These are phyloP conservation scores for Barbatosphaeria neglecta DNA, from an alignment of 495 filamentous ascomycete genomes.

Conservation along the genomic window DNA sequence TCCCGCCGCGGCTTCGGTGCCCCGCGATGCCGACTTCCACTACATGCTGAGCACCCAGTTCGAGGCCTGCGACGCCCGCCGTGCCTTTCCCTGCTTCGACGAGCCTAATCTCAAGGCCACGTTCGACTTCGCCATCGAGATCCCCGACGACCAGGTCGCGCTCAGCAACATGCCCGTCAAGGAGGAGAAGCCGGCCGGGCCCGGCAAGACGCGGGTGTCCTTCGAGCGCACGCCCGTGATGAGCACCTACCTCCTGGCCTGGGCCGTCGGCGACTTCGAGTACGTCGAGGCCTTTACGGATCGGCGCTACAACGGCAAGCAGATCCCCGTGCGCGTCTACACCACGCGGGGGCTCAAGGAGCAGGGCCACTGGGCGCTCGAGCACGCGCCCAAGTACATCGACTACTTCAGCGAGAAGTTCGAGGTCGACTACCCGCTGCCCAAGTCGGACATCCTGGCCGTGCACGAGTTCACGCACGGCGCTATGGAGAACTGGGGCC, in stretches of 20 bases:
- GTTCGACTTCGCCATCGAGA: conserved; percentile 84
- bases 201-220: conserved; percentile 62
- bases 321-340: conserved; percentile 87
- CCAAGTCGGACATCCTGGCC: conserved; percentile 88
- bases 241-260: conserved; percentile 95
- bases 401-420: conserved; percentile 95
- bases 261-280: conserved; percentile 95
- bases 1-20: conserved; percentile 55
- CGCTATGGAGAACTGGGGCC: conserved; percentile 94
- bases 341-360: conserved; percentile 83
- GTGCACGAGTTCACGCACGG: conserved; percentile 79
- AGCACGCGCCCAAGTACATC: conserved; percentile 77
- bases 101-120: conserved; percentile 95
- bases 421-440: conserved; percentile 86
- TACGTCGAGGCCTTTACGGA: conserved; percentile 84
- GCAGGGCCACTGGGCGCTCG: conserved; percentile 74
- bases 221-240: conserved; percentile 86
- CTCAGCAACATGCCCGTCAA: conserved; percentile 92
- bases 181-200: conserved; percentile 43
- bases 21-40: conserved; percentile 66
- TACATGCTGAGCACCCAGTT: conserved; percentile 98
- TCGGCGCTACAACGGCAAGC: conserved; percentile 77
- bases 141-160: conserved; percentile 75
- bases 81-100: conserved; percentile 95
- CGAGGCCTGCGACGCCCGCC: conserved; percentile 86